A percentile compares a stretch with the other conserved stretches of the same genome.
Conservation (phyloP, 352 stramenopile species). For the Phytophthora pisi region DNA sequence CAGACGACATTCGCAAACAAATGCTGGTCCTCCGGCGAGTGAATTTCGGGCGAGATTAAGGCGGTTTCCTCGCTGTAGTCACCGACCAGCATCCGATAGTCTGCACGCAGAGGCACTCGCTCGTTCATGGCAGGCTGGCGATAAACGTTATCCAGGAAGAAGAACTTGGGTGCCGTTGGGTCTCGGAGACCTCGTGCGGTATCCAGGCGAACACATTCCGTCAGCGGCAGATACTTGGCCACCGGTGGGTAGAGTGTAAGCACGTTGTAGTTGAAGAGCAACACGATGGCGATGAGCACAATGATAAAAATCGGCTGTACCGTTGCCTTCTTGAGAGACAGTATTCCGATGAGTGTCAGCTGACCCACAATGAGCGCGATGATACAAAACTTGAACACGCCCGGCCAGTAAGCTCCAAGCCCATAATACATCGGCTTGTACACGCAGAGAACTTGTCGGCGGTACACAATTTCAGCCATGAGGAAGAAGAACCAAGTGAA, state of each 20-base stretch:
- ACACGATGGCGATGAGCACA: conserved; percentile 44
- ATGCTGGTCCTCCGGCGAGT: conserved; percentile 48
- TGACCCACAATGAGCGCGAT: conserved; percentile 74
- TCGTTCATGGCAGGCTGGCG: conserved; percentile 74
- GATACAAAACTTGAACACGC: conserved; percentile 79
- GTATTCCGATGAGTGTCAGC: conserved; percentile 74
- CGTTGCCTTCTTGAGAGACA: conserved; percentile 77
- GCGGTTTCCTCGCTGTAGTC: conserved; percentile 35
- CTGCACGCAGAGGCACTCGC: conserved; percentile 46
- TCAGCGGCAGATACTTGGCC: conserved; percentile 66
- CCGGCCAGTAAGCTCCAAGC: conserved; percentile 77
- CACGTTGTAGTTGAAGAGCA: conserved; percentile 75
- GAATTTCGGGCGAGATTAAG: conserved; percentile 48
- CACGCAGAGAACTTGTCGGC: conserved; percentile 72
- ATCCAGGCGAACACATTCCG: conserved; percentile 63
- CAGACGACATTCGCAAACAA: conserved; percentile 45
- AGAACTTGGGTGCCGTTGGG: conserved; percentile 37
- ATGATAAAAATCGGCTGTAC: conserved; percentile 38
- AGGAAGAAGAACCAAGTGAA: conserved; percentile 80
- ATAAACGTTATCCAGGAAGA: conserved; percentile 78
- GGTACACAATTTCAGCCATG: conserved; percentile 70
- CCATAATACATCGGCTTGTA: conserved; percentile 63
- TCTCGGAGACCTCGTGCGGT: conserved; percentile 40
- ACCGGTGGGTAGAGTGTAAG: conserved; percentile 56
- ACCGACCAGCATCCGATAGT: conserved; percentile 66